Evolutionary conservation across 352 stramenopile species (phyloP).

Genomic region (Aphanomyces stellatus): DNA sequence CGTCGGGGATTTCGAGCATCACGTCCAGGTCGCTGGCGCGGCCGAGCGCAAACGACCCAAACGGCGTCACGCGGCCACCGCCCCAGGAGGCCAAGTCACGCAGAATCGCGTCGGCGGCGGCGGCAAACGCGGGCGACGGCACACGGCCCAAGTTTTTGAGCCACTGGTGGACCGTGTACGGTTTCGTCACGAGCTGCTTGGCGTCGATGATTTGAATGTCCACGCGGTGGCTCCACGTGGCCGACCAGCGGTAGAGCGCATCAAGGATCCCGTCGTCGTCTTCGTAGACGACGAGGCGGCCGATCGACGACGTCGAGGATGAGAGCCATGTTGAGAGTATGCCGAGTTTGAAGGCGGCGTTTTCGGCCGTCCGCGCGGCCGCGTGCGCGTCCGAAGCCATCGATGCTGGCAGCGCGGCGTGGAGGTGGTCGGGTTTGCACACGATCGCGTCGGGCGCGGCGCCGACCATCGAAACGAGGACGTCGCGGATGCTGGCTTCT

Average conservation of each 20-base stretch:
- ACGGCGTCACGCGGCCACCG: not conserved
- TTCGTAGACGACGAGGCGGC: conserved; percentile 1
- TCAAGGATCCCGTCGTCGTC: conserved; percentile 6
- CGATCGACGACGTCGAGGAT: not conserved
- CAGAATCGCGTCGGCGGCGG: not conserved
- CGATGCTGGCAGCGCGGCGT: not conserved
- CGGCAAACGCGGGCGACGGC: not conserved
- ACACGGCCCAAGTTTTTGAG: not conserved
- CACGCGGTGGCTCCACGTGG: not conserved
- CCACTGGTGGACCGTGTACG: not conserved
- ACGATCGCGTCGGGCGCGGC: not conserved
- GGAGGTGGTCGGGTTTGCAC: not conserved
- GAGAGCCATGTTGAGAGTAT: not conserved
- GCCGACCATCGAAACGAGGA: not conserved
- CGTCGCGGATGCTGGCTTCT: not conserved
- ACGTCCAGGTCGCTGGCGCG: conserved; percentile 6
- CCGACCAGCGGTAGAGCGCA: not conserved
- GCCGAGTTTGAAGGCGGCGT: not conserved
- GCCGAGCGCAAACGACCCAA: conserved; percentile 11
- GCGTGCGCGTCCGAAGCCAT: not conserved
- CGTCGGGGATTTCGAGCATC: not conserved
- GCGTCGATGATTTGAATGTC: conserved; percentile 5
- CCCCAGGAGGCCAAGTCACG: not conserved
- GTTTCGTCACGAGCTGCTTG: not conserved
- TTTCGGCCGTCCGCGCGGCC: not conserved